phyloP scores from a whole-genome alignment of 2,329 filamentous ascomycete genomes.

The Dothistroma septosporum region DNA sequence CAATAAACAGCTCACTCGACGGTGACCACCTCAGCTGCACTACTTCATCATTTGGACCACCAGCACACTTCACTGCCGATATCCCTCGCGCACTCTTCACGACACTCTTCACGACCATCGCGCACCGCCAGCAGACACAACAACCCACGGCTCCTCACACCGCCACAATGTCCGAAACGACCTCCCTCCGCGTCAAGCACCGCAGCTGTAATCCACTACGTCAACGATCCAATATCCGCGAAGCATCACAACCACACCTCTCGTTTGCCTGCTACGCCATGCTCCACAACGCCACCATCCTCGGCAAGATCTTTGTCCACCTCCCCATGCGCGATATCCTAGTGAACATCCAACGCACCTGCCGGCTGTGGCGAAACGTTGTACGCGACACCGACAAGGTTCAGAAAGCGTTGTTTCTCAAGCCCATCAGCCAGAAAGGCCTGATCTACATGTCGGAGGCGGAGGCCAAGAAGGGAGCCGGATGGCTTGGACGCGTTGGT shows the following conservation, averaged over 20 bases:
- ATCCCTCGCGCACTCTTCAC: not conserved
- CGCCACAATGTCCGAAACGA: not conserved
- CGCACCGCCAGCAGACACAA: not conserved
- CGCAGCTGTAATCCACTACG: not conserved
- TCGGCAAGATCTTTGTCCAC: not conserved
- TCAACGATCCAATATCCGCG: not conserved
- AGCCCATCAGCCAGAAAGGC: not conserved
- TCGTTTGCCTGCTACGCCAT: not conserved
- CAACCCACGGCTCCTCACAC: not conserved
- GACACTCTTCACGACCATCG: not conserved
- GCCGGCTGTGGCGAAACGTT: not conserved
- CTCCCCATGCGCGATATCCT: constrained; percentile 1
- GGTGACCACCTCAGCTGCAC: not conserved
- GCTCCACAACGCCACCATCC: constrained; percentile 3
- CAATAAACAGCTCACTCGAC: not conserved
- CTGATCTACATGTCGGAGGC: not conserved
- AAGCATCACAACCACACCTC: not conserved
- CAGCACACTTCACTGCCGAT: not conserved
- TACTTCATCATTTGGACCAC: not conserved
- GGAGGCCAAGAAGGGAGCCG: not conserved
- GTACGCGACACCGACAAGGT: constrained; percentile 1
- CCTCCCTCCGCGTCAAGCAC: not conserved
- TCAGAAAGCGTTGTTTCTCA: constrained; percentile 14
- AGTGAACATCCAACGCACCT: not conserved
- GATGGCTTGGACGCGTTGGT: not conserved